Evolutionary conservation across 345 rosid genomes (phyloP).

Genomic region (Viola odorata): DNA sequence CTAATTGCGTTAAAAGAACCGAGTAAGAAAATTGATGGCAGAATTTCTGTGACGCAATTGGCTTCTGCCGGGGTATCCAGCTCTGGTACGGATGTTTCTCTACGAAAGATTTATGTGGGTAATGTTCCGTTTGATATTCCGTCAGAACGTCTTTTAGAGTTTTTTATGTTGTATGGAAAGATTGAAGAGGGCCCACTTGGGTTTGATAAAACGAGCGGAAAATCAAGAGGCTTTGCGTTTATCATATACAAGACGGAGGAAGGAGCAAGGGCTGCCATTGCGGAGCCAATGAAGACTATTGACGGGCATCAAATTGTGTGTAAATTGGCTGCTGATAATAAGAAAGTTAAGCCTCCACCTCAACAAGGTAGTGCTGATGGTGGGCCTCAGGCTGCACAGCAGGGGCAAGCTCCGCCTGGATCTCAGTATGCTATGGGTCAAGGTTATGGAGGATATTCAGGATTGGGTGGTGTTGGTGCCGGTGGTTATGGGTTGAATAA

Average conservation of each 20-base stretch:
- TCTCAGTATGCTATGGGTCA: conserved; percentile 4
- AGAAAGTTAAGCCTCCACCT: conserved; percentile 15
- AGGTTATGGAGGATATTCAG: conserved; percentile 20
- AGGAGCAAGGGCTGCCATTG: conserved; percentile 35
- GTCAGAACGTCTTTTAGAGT: conserved; percentile 30
- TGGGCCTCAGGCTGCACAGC: conserved; percentile 5
- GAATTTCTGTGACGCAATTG: conserved; percentile 29
- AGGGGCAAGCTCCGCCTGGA: conserved; percentile 7
- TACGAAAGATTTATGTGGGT: conserved; percentile 38
- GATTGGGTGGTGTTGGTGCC: conserved; percentile 2
- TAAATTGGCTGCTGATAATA: conserved; percentile 28
- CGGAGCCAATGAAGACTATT: conserved; percentile 31
- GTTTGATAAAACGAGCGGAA: conserved; percentile 39
- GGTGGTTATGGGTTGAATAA: conserved; percentile 15
- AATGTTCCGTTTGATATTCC: conserved; percentile 32
- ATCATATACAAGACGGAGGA: conserved; percentile 39
- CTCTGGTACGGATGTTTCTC: conserved; percentile 15
- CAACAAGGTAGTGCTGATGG: not conserved
- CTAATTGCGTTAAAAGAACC: conserved; percentile 26
- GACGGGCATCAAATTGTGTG: conserved; percentile 39
- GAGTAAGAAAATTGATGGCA: conserved; percentile 40
- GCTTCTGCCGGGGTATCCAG: conserved; percentile 26
- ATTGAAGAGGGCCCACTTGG: conserved; percentile 48
- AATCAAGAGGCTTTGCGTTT: conserved; percentile 38
- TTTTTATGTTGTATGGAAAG: conserved; percentile 32